Base-by-base conservation (phyloP, 2,329 filamentous ascomycete species). In the Xylaria polymorpha region DNA sequence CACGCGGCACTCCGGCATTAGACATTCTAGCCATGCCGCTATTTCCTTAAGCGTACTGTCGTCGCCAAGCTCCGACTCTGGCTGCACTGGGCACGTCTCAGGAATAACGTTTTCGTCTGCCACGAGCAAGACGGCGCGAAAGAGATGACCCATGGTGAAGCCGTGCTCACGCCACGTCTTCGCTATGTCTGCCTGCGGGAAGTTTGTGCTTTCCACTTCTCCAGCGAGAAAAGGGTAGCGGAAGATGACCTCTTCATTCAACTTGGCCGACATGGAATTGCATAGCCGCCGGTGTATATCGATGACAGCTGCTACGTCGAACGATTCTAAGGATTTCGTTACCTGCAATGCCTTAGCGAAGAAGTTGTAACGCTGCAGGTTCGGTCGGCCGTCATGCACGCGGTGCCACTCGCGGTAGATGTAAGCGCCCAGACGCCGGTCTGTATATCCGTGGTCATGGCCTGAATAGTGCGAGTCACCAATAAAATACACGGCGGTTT, bases 401-500 rank as follows among this genome's bases (percentile, higher is more conserved):
- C 63, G 67, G 67, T 66, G 63, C 67, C 63, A 69, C 59, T 69
- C 63, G 67, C 63, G 67, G 59, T 69, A 69, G 46, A 69, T 66
- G 63, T 69, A 69, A 69, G 63, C 53, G 63, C 67, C 67, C 63
- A 69, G 63, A 50, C 67, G 63, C 67, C 67, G 63, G 67, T 69
- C 67, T 63, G 63, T 69, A 69, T 66, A 69, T 69, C 67, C 67
- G 67, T 63, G 55, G 58, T 60, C 53, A 60, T 63, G 63, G 67
- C 67, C 63, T 66, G 67, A 60, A 69, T 66, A 41, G 39, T 22
- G 58, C 53, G 58, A 63, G 63, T 69, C 63, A 63, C 63, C 63
- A 69, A 69, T 63, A 66, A 69, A 69, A 66, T 66, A 69, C 63
- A 69, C 63, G 67, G 67, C 63, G 67, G 67, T 69, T 69, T 69